Evolutionary conservation across 192 early-diverging fungal species (phyloP), one percentile per base, ranked within the genome.

Genomic region (Rhizophlyctis rosea): DNA sequence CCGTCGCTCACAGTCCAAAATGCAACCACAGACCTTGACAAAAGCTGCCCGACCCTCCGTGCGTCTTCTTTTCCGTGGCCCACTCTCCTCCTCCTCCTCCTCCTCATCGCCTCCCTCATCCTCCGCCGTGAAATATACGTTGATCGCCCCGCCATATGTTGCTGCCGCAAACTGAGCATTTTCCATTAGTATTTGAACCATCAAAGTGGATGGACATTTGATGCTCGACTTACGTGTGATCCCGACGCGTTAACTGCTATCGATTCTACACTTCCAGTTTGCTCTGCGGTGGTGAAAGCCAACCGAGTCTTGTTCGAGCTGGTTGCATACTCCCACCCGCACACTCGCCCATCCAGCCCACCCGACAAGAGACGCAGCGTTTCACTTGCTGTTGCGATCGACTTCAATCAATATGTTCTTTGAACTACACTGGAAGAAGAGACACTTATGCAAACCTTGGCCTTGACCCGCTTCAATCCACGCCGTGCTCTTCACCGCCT

Each of bases 191-290:
- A n/a, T n/a, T n/a, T n/a, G n/a, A n/a, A n/a, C n/a, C n/a, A n/a
- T n/a, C n/a, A n/a, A n/a, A n/a, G n/a, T n/a, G n/a, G n/a, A n/a
- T n/a, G n/a, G n/a, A n/a, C n/a, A n/a, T n/a, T n/a, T n/a, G n/a
- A n/a, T 4, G 18, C 7, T 36, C 3, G 27, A 33, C 60, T 55
- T 27, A 53, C 49, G 51, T 32, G 49, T 7, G 16, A 13, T 2
- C 48, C 73, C 13, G 67, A 65, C 1, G 68, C 39, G 64, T 82
- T 83, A 28, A 92, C 75, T 2, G 86, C 76, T 34, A 97, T 69
- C n/a, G 81, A 73, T 32, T 95, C 91, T 30, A 95, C 69, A 58
- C 85, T 84, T 34, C 79, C 91, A 51, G 89, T 87, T 68, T 95
- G 93, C 16, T 91, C 93, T 36, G 78, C 76, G 50, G 72, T 71